Conservation (phyloP, 2,329 filamentous ascomycete species). For the Aspergillus glaucus region DNA sequence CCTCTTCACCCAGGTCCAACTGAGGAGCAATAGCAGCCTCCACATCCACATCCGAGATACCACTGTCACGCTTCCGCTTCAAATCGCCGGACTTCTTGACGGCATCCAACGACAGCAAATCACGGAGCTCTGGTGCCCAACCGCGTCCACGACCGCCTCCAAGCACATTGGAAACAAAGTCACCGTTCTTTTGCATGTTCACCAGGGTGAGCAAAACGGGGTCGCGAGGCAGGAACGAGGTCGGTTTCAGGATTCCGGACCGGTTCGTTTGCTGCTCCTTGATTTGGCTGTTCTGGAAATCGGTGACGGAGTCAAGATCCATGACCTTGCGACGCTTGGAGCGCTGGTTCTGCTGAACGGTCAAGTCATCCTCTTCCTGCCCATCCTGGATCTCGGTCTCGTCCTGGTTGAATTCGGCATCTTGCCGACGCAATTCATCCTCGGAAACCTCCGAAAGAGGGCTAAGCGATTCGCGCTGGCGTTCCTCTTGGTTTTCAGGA, state of each 20-base stretch:
- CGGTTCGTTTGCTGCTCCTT: slow-evolving; percentile 80
- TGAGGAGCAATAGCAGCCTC: slow-evolving; percentile 59
- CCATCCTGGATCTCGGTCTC: slow-evolving; percentile 46
- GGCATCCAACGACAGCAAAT: slow-evolving; percentile 82
- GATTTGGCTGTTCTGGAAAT: slow-evolving; percentile 69
- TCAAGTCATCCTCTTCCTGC: slow-evolving; percentile 43
- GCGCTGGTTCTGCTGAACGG: slow-evolving; percentile 62
- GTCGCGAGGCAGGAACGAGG: slow-evolving; percentile 78
- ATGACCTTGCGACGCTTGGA: slow-evolving; percentile 76
- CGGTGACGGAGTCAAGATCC: slow-evolving; percentile 72
- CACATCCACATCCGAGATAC: slow-evolving; percentile 72
- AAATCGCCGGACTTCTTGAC: slow-evolving; percentile 70
- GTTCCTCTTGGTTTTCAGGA: slow-evolving; percentile 13
- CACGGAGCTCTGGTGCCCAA: slow-evolving; percentile 89
- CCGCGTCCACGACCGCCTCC: slow-evolving; percentile 68
- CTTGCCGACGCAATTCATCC: slow-evolving; percentile 27
- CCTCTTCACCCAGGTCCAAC: slow-evolving; percentile 59
- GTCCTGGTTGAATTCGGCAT: slow-evolving; percentile 33
- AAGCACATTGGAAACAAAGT: slow-evolving; percentile 82
- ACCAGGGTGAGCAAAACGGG: slow-evolving; percentile 80
- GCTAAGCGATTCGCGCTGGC: slow-evolving; percentile 60
- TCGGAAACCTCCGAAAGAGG: slow-evolving; percentile 65
- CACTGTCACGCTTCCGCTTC: slow-evolving; percentile 90
- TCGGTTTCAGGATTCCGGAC: slow-evolving; percentile 75
- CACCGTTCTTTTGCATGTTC: slow-evolving; percentile 85